phyloP scores from a whole-genome alignment of 225 moss, liverwort and hornwort genomes.

The Asterella californica region DNA sequence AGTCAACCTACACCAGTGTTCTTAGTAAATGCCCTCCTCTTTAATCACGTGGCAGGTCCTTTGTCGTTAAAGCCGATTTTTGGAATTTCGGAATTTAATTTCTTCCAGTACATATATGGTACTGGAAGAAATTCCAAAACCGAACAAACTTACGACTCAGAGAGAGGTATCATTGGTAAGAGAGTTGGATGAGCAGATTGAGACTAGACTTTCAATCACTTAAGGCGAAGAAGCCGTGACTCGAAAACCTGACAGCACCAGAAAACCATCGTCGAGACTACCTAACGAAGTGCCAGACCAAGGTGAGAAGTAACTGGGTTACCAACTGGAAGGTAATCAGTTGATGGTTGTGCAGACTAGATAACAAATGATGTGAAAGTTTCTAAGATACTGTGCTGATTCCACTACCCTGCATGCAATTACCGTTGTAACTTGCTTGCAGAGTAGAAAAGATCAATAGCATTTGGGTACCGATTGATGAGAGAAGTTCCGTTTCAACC shows the following conservation, averaged over 20 bases:
- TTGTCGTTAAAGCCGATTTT: too few species aligned
- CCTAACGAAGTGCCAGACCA: background rate
- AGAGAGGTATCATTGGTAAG: too few species aligned
- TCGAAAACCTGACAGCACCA: background rate
- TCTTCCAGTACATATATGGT: too few species aligned
- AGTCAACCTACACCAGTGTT: too few species aligned
- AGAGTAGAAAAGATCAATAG: background rate
- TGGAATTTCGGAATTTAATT: too few species aligned
- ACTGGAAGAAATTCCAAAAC: too few species aligned
- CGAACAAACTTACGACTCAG: too few species aligned
- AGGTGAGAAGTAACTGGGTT: background rate
- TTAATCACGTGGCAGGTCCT: background rate
- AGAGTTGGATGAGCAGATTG: too few species aligned
- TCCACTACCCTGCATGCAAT: too few species aligned
- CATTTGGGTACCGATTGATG: background rate
- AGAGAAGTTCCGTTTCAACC: background rate
- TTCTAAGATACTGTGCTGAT: background rate
- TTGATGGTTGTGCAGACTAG: background rate
- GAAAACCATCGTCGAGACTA: background rate
- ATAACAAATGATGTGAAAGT: background rate
- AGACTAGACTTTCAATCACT: too few species aligned
- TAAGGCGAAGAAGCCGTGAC: background rate
- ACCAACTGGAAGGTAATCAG: background rate
- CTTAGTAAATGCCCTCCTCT: background rate
- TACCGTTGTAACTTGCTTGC: background rate